Percentiles rank a stretch among this genome's conserved stretches.
Evolutionary conservation across 2,329 filamentous ascomycete species (phyloP).

Genomic region (Rutstroemia sydowiana): DNA sequence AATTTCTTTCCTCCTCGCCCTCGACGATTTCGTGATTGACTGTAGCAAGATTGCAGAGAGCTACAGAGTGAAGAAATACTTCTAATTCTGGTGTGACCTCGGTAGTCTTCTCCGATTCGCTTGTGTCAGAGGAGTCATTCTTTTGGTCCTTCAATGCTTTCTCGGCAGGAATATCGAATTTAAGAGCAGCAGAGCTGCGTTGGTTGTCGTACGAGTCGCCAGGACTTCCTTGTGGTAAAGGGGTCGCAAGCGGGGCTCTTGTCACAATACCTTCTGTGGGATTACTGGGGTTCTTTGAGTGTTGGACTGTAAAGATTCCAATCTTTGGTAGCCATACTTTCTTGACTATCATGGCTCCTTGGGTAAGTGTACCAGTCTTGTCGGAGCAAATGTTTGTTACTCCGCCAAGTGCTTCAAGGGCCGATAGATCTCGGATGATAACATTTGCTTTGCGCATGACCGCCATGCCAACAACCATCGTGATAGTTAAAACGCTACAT

Average conservation of each 20-base stretch:
- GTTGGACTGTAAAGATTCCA: slow-evolving; percentile 44
- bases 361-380: slow-evolving; percentile 66
- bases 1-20: slow-evolving; percentile 44
- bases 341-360: slow-evolving; percentile 49
- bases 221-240: not conserved
- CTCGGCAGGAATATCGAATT: slow-evolving; percentile 36
- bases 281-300: slow-evolving; percentile 46
- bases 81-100: slow-evolving; percentile 38
- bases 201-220: slow-evolving; percentile 54
- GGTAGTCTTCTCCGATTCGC: slow-evolving; percentile 16
- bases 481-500: slow-evolving; percentile 58
- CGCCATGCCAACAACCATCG: slow-evolving; percentile 55
- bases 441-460: slow-evolving; percentile 50
- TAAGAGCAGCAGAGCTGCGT: slow-evolving; percentile 52
- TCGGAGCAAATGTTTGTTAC: slow-evolving; percentile 68
- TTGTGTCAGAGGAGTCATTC: slow-evolving; percentile 20
- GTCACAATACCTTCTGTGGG: slow-evolving; percentile 44
- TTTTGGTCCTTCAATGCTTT: slow-evolving; percentile 32
- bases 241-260: slow-evolving; percentile 22
- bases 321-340: slow-evolving; percentile 48
- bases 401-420: slow-evolving; percentile 47
- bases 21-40: slow-evolving; percentile 60
- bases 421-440: slow-evolving; percentile 50
- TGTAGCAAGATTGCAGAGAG: slow-evolving; percentile 53
- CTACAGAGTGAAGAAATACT: slow-evolving; percentile 52